These are phyloP conservation scores for Ogataea pini DNA, from an alignment of 805 yeast species.

Conservation along the genomic window DNA sequence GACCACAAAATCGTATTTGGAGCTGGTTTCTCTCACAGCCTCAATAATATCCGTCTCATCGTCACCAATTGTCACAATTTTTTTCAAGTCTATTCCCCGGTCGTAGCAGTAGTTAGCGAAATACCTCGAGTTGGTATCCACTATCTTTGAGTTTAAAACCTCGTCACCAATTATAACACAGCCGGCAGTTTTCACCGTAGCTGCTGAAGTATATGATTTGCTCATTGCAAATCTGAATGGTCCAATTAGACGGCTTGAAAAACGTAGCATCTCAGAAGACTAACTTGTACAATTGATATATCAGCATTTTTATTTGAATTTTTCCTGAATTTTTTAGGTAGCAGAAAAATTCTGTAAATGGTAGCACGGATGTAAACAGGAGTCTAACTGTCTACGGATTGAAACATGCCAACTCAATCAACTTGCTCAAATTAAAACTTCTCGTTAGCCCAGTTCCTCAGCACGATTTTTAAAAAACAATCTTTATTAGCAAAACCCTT, in stretches of 20 bases:
- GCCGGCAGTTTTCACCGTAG: slow-evolving; percentile 39
- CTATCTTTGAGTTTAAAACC: slow-evolving; percentile 80
- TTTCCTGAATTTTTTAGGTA: neutral
- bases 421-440: no score
- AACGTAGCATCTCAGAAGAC: no score
- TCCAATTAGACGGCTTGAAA: neutral
- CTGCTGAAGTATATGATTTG: neutral
- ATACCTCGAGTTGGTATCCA: slow-evolving; percentile 72
- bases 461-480: no score
- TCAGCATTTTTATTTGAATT: neutral
- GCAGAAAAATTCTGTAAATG: no score
- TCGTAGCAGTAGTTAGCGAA: slow-evolving; percentile 73
- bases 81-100: slow-evolving; percentile 64
- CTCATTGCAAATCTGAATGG: neutral
- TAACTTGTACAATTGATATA: no score
- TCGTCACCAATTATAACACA: slow-evolving; percentile 82
- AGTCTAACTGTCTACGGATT: no score
- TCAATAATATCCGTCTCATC: slow-evolving; percentile 65
- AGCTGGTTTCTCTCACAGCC: slow-evolving; percentile 44
- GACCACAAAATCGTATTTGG: slow-evolving; percentile 63
- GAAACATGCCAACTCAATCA: no score
- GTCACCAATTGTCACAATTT: slow-evolving; percentile 76
- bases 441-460: no score
- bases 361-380: no score
- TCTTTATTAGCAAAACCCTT: no score